These are phyloP conservation scores for Blastocystis sp. DNA, from an alignment of 352 stramenopile species.

Conservation along the genomic window DNA sequence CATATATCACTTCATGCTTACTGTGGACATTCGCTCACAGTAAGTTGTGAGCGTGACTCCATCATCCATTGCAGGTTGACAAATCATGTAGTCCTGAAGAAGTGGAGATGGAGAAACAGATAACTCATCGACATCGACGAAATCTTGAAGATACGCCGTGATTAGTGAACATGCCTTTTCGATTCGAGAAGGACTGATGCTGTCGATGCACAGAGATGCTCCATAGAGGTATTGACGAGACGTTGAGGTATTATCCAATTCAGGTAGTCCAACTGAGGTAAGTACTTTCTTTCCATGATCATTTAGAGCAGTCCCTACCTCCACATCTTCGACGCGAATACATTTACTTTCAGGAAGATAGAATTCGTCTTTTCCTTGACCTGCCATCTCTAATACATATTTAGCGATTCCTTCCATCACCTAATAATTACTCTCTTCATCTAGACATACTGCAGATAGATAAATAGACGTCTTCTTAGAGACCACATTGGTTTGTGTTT, in stretches of 20 bases:
- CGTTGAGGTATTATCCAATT: neutral
- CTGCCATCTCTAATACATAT: slow-evolving; percentile 50
- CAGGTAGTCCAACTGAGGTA: neutral
- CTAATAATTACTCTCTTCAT: neutral
- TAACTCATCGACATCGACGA: neutral
- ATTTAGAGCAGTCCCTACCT: neutral
- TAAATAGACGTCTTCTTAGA: slow-evolving; percentile 50
- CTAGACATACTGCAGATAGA: slow-evolving; percentile 5
- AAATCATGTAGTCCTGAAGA: slow-evolving; percentile 38
- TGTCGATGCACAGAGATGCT: neutral
- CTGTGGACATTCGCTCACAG: slow-evolving; percentile 49
- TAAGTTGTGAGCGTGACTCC: neutral
- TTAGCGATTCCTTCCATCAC: slow-evolving; percentile 55
- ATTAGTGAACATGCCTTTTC: neutral
- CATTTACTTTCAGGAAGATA: slow-evolving; percentile 2
- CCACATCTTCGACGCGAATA: slow-evolving; percentile 33
- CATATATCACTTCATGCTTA: neutral
- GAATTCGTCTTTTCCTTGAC: slow-evolving; percentile 21
- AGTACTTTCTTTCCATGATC: slow-evolving; percentile 17
- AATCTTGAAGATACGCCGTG: slow-evolving; percentile 20
- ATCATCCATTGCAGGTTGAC: neutral
- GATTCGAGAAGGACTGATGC: neutral
- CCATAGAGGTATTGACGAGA: slow-evolving; percentile 12
- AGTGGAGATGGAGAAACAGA: slow-evolving; percentile 11
- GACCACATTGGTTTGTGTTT: neutral